Evolutionary conservation across 768 basidiomycete species (phyloP).

Genomic region (Suillus placidus): DNA sequence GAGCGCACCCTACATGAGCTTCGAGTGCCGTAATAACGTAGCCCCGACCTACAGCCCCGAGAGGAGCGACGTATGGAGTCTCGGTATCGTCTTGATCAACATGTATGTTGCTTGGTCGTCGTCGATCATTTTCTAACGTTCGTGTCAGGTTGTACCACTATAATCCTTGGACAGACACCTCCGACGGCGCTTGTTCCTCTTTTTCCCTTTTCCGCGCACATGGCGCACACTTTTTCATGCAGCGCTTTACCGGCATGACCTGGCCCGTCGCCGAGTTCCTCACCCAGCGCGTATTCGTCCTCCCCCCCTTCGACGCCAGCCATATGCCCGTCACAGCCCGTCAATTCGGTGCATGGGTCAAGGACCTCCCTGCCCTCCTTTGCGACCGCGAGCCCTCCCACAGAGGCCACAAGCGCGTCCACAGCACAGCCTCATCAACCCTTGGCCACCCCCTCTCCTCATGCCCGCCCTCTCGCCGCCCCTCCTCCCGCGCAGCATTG

Average conservation of each 20-base stretch:
- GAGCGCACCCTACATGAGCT: conserved; percentile 98
- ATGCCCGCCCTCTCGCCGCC: conserved; percentile 71
- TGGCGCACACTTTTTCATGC: conserved; percentile 85
- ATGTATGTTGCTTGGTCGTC: conserved; percentile 56
- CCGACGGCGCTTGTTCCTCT: conserved; percentile 75
- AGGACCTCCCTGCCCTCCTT: conserved; percentile 76
- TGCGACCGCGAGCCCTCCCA: conserved; percentile 42
- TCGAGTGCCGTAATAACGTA: conserved; percentile 97
- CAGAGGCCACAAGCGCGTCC: conserved; percentile 53
- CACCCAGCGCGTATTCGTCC: conserved; percentile 80
- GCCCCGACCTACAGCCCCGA: conserved; percentile 93
- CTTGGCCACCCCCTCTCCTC: conserved; percentile 65
- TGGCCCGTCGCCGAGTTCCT: conserved; percentile 85
- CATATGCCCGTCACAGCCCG: conserved; percentile 60
- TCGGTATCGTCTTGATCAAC: conserved; percentile 98
- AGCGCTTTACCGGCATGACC: conserved; percentile 90
- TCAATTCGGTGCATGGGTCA: conserved; percentile 87
- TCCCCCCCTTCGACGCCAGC: conserved; percentile 57
- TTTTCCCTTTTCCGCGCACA: conserved; percentile 81
- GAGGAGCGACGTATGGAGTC: conserved; percentile 97
- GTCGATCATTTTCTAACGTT: conserved; percentile 10
- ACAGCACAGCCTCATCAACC: conserved; percentile 58
- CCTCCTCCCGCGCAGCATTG: conserved; percentile 64
- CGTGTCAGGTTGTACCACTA: conserved; percentile 85
- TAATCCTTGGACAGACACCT: conserved; percentile 98